Evolutionary conservation across 2,329 filamentous ascomycete species (phyloP).

Genomic region (Apiospora sp.): DNA sequence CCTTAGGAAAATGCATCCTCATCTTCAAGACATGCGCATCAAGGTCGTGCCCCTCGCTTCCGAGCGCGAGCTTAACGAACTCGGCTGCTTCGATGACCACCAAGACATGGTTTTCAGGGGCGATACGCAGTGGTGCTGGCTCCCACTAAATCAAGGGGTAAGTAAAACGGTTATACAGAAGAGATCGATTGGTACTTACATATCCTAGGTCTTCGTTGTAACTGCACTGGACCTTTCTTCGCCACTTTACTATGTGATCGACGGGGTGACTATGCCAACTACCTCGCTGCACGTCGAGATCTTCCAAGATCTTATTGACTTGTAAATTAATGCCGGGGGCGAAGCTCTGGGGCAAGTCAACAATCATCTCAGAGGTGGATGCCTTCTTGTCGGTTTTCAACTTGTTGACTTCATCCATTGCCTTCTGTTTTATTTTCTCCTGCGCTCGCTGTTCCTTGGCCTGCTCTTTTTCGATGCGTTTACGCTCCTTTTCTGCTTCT

Average conservation of each 20-base stretch:
- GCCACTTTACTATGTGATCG: conserved; percentile 69
- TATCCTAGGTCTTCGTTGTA: conserved; percentile 68
- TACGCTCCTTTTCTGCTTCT: conserved; percentile 62
- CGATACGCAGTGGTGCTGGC: conserved; percentile 60
- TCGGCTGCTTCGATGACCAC: conserved; percentile 69
- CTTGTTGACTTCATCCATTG: conserved; percentile 78
- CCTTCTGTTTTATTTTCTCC: conserved; percentile 70
- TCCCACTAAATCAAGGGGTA: conserved; percentile 58
- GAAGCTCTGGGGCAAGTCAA: conserved; percentile 70
- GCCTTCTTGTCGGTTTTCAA: conserved; percentile 76
- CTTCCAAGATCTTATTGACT: conserved; percentile 57
- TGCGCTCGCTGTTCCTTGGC: conserved; percentile 67
- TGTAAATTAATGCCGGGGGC: conserved; percentile 54
- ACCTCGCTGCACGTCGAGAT: conserved; percentile 56
- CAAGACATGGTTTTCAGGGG: conserved; percentile 67
- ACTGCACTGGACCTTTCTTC: conserved; percentile 68
- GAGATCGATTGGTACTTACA: background rate
- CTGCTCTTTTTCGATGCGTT: conserved; percentile 63
- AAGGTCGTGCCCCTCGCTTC: conserved; percentile 57
- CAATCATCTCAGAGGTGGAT: conserved; percentile 79
- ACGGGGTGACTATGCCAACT: conserved; percentile 53
- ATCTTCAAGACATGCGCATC: conserved; percentile 66
- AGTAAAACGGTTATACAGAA: background rate
- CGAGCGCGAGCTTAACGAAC: conserved; percentile 68
- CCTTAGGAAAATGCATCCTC: conserved; percentile 58